Conservation (phyloP, 2,329 filamentous ascomycete genomes). For the Beauveria caledonica region DNA sequence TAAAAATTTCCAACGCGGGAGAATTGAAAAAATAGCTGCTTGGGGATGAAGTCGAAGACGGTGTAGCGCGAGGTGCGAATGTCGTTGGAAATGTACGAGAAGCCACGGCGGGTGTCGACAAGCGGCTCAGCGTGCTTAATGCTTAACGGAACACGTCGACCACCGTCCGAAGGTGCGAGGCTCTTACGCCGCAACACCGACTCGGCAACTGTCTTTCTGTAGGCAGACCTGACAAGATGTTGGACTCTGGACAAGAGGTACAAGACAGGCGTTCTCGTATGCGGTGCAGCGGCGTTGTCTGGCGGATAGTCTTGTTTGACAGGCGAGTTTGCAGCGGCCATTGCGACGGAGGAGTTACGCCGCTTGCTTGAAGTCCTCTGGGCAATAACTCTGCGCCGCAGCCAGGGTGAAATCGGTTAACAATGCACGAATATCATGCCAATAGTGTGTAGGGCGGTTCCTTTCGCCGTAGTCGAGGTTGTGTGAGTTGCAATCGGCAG, state of each 20-base stretch:
- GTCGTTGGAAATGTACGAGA: constrained; percentile 46
- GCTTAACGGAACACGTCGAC: constrained; percentile 41
- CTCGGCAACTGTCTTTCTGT: constrained; percentile 34
- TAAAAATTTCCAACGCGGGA: constrained; percentile 82
- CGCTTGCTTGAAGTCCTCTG: background rate
- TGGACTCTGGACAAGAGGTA: background rate
- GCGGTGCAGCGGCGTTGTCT: constrained; percentile 2
- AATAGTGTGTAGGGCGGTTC: background rate
- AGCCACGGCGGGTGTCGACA: constrained; percentile 41
- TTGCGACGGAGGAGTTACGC: background rate
- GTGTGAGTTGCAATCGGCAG: background rate
- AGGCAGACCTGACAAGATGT: constrained; percentile 17
- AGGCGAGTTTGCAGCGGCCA: background rate
- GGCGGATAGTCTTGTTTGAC: background rate
- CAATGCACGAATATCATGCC: background rate
- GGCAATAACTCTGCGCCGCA: background rate
- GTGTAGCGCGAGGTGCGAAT: constrained; percentile 82
- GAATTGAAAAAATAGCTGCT: constrained; percentile 79
- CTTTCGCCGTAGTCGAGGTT: background rate
- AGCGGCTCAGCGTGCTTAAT: constrained; percentile 32
- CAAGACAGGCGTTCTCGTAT: background rate
- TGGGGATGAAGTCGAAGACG: constrained; percentile 74
- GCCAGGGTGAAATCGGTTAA: background rate
- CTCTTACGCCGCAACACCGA: constrained; percentile 56
- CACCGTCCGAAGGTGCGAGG: constrained; percentile 60